Evolutionary conservation across 768 basidiomycete genomes (phyloP), one percentile per base, ranked within the genome.

Genomic region (Mrakia blollopis): DNA sequence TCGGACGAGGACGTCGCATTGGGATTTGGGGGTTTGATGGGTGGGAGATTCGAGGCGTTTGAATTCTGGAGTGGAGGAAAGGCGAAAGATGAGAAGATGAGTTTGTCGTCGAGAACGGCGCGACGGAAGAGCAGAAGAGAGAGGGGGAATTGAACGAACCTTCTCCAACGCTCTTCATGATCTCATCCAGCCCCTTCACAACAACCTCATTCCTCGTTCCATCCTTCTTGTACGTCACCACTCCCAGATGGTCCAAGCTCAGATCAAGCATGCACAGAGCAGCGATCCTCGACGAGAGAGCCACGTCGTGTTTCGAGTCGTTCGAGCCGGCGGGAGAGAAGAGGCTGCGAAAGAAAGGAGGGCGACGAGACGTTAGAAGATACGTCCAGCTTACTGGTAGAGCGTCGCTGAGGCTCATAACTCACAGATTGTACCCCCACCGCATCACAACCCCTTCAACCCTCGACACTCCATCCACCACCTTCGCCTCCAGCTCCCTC

Each of bases 181-280:
- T 88, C 3, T 84, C 84, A 67, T 90, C 87, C 18, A 96, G 69
- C 2, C 83, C 83, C 7, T 81, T 80, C 2, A 79, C 78, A 21
- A 83, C 81, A 0, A 70, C 68, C 4, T 79, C 79, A 39, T 80
- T 73, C n/a, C 80, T 65, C 85, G 85, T 68, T 87, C 80, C 86
- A 7, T 85, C 85, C 28, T 87, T 79, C 8, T 83, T 83, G 3
- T 89, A 89, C 0, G 92, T 88, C 72, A 93, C 90, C 13, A 98
- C 87, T 23, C 95, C 96, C 1, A 99, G 88, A 84, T 98, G 94
- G 54, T 91, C 90, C 14, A 98, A 85, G 2, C 89, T 87, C 0
- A 99, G 86, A 82, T 98, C 96, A 1, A 98, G 86, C 87, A 94
- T 88, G 80, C 95, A 94, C 63, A 99, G 86, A 1, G 94, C 95